Evolutionary conservation across 2,329 filamentous ascomycete species (phyloP).

Genomic region (Ophiostoma tasmaniense): DNA sequence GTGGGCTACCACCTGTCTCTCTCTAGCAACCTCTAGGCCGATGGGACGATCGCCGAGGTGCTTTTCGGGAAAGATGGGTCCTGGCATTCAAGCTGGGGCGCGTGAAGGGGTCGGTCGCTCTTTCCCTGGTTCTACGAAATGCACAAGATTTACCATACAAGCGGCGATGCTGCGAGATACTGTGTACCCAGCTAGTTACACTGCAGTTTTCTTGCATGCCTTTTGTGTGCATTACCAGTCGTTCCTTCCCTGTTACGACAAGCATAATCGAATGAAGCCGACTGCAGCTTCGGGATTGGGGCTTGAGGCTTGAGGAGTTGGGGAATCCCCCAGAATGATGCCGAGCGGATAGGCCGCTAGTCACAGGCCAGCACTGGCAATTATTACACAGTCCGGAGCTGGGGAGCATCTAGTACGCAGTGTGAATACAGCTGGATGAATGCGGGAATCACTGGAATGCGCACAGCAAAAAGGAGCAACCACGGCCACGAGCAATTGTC

Average conservation of each 20-base stretch:
- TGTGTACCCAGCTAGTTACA: background rate
- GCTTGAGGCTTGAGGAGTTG: background rate
- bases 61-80: constrained; percentile 17
- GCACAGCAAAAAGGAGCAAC: constrained; percentile 1
- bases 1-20: background rate
- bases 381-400: background rate
- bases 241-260: background rate
- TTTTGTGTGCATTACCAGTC: background rate
- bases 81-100: background rate
- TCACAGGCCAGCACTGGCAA: background rate
- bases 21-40: constrained; percentile 4
- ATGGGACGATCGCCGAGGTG: constrained; percentile 21
- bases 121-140: background rate
- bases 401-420: background rate
- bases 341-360: background rate
- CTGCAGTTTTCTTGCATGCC: background rate
- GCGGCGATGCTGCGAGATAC: background rate
- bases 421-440: background rate
- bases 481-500: background rate
- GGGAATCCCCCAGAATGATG: background rate
- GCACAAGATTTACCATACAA: background rate
- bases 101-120: constrained; percentile 1
- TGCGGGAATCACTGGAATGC: background rate
- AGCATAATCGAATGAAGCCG: background rate
- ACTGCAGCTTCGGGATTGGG: background rate